Evolutionary conservation across 2,329 filamentous ascomycete species (phyloP), one percentile per base, ranked within the genome.

Genomic region (Colletotrichum cordylinicola): DNA sequence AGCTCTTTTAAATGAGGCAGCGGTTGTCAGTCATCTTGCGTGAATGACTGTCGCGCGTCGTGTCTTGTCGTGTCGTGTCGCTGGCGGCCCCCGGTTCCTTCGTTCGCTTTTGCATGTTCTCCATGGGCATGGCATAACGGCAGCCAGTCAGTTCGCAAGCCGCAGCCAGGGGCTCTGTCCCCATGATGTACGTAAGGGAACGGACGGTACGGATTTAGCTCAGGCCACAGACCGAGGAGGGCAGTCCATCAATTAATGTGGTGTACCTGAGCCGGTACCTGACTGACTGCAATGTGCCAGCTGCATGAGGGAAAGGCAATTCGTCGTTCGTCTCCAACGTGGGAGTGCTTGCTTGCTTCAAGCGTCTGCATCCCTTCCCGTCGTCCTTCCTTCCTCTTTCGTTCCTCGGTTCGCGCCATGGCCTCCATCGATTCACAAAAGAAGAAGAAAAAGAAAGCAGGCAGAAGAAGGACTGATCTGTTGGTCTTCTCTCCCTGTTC

Each of bases 181-280:
- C 58, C 21, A 31, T 39, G 21, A 56, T 39, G 16, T 37, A 55
- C 39, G 33, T 37, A 62, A 66, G 31, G 48, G 68, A 52, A 67
- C 72, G 60, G 67, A 61, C 61, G 67, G 70, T 67, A 31, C 16
- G 29, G 27, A 52, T 52, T 70, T 48, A 71, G 67, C 43, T 71
- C 58, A 65, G 48, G 60, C 29, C 65, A 61, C 24, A 43, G 55
- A 31, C 48, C 56, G n/a, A 67, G n/a, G 24, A 31, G 39, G 35
- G 70, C 35, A 27, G 16, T 48, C 35, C 48, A 64, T 55, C 43
- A 52, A 52, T 52, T n/a, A 52, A 52, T 52, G 43, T 52, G n/a
- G n/a, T 24, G n/a, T 52, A 52, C 43, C 43, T 21, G n/a, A 52
- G 43, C 43, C 29, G 18, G 60, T 39, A 6, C 60, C 56, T 60